Evolutionary conservation across 129 eudicot species (phyloP), one percentile per base, ranked within the genome.

Genomic region (Ambrosia artemisiifolia): DNA sequence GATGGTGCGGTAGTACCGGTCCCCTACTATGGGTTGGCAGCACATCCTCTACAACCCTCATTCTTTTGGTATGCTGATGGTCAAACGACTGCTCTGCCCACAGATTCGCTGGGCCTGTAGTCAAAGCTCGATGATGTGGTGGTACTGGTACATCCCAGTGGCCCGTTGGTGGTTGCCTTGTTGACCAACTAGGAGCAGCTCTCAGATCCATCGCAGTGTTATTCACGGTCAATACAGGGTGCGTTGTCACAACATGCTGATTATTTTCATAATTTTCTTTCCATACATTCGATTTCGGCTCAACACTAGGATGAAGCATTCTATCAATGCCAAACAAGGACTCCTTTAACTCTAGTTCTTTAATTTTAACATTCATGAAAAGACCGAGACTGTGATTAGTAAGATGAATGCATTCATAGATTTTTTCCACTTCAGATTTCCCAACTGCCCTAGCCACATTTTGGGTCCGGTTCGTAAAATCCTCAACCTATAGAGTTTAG

Each of bases 361-460:
- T 49, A 34, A 88, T 81, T 63, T 56, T 73, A 48, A 87, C 86
- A 47, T 81, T 70, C 78, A 85, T 74, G 82, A 85, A 94, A 34
- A 70, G 72, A 69, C 48, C 46, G 4, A 94, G 59, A 32, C 64
- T 69, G 24, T 17, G 34, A 33, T 86, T 56, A 5, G 99, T 82
- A 18, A 8, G 63, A 10, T 79, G 74, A 47, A 95, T 86, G 60
- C 87, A 76, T 14, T 74, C 57, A 67, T 86, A 79, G 11, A 95
- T 86, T 75, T 67, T 66, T 60, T 78, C 80, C 6, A 83, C 69
- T 78, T 88, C 79, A 13, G 63, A 40, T 61, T 63, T 75, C 44
- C 84, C 90, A 19, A 95, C 94, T 61, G 97, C 99, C 79, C 97
- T 78, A 4, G 97, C 88, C 6, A 91, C 95, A 69, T 95, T 95